Percentiles rank a stretch among this genome's conserved stretches.
These are phyloP conservation scores for Nematocida major DNA, from an alignment of 371 early-diverging fungal species.

Conservation along the genomic window DNA sequence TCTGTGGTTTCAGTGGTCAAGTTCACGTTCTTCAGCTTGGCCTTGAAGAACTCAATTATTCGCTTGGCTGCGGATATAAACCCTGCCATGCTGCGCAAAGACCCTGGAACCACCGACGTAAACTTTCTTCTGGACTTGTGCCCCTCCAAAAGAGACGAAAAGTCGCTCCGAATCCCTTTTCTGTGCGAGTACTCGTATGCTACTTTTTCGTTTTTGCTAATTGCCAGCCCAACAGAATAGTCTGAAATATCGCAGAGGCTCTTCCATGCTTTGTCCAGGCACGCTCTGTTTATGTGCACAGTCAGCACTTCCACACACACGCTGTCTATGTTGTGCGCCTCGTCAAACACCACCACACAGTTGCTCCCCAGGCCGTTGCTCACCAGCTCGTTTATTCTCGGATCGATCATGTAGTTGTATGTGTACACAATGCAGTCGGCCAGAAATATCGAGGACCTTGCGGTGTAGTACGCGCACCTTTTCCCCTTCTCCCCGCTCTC, in stretches of 20 bases:
- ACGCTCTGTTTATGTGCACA: conserved; percentile 79
- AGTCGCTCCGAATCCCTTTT: conserved; percentile 39
- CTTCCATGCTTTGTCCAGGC: conserved; percentile 80
- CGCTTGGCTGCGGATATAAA: conserved; percentile 88
- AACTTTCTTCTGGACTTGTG: conserved; percentile 3
- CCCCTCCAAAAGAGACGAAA: background rate
- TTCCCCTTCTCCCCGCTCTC: conserved; percentile 70
- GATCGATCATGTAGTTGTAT: conserved; percentile 96
- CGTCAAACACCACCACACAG: conserved; percentile 94
- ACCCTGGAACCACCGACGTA: conserved; percentile 75
- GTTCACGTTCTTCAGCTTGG: conserved; percentile 86
- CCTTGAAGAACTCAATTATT: conserved; percentile 95
- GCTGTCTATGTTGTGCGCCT: conserved; percentile 95
- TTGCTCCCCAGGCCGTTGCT: conserved; percentile 79
- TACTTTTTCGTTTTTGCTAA: background rate
- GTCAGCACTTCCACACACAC: conserved; percentile 87
- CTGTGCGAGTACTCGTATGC: background rate
- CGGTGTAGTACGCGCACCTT: conserved; percentile 87
- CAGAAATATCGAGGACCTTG: conserved; percentile 74
- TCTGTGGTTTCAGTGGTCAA: conserved; percentile 87
- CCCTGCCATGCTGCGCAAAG: conserved; percentile 88
- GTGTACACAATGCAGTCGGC: conserved; percentile 95
- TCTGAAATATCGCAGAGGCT: conserved; percentile 5
- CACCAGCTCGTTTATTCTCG: conserved; percentile 89
- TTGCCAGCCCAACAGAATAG: background rate